Evolutionary conservation across 106 monocot species (phyloP).

Genomic region (Dioscorea zingiberensis): DNA sequence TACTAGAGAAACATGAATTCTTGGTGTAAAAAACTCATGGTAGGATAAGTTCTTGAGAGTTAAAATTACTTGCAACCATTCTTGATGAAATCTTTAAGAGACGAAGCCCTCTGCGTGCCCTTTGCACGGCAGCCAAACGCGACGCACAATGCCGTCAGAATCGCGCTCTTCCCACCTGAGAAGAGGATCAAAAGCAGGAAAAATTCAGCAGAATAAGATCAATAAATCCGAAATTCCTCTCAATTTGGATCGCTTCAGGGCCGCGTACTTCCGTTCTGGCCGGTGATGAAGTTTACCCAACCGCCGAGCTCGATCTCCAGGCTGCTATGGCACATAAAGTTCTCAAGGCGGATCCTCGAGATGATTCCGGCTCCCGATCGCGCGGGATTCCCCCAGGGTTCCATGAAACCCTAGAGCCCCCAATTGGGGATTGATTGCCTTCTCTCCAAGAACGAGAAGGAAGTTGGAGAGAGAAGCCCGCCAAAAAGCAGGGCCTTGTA

Average conservation of each 20-base stretch:
- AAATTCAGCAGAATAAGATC: background rate
- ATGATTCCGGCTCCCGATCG: conserved; percentile 59
- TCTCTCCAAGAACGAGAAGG: background rate
- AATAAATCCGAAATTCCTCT: background rate
- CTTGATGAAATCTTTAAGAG: conserved; percentile 93
- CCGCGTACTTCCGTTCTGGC: conserved; percentile 86
- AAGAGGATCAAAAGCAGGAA: background rate
- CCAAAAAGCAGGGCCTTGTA: background rate
- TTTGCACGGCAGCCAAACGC: conserved; percentile 91
- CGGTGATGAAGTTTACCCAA: conserved; percentile 95
- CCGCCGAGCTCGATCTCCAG: conserved; percentile 74
- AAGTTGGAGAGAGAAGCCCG: background rate
- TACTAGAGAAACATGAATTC: too few relatives aligned
- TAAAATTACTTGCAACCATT: conserved; percentile 74
- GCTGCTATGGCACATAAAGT: conserved; percentile 94
- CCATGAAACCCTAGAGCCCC: conserved; percentile 24
- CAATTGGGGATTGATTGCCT: conserved; percentile 5
- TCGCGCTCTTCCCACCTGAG: conserved; percentile 92
- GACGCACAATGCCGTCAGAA: conserved; percentile 82
- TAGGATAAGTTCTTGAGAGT: too few relatives aligned
- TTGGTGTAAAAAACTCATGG: too few relatives aligned
- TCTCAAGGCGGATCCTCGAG: conserved; percentile 77
- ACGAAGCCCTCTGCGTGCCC: conserved; percentile 73
- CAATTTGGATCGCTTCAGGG: background rate
- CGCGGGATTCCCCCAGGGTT: conserved; percentile 1